These are phyloP conservation scores for Smallanthus sonchifolius DNA, from an alignment of 129 eudicot species.

Conservation along the genomic window DNA sequence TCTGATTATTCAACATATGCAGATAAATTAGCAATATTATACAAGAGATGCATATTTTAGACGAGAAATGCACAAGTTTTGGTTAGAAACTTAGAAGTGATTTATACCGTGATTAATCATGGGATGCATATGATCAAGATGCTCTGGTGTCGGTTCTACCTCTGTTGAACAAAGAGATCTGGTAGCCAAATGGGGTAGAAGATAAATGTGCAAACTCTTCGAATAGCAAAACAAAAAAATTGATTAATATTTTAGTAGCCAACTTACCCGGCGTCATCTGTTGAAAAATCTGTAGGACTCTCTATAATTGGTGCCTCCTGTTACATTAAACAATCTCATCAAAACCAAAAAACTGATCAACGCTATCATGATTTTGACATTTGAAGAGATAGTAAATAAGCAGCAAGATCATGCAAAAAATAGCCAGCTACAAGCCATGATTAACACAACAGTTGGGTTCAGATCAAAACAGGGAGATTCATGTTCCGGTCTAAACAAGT, in stretches of 20 bases:
- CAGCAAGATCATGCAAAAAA: not conserved
- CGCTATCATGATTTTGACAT: constrained; percentile 5
- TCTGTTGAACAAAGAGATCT: constrained; percentile 47
- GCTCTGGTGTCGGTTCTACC: constrained; percentile 45
- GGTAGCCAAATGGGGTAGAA: constrained; percentile 10
- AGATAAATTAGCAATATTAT: constrained; percentile 18
- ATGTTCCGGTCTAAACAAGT: not conserved
- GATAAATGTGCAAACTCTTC: constrained; percentile 6
- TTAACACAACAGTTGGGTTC: not conserved
- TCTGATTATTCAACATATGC: constrained; percentile 23
- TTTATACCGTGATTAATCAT: constrained; percentile 37
- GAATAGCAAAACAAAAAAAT: not conserved
- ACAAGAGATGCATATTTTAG: not conserved
- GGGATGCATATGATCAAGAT: constrained; percentile 39
- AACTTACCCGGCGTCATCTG: constrained; percentile 45
- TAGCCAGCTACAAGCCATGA: constrained; percentile 1
- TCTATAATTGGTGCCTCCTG: constrained; percentile 75
- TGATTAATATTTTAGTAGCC: not conserved
- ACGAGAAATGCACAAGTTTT: not conserved
- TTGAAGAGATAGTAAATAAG: not conserved
- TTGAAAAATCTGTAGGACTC: constrained; percentile 53
- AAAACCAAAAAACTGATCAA: not conserved
- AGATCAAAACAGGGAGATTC: not conserved
- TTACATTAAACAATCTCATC: constrained; percentile 30
- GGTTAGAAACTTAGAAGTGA: constrained; percentile 14